These are phyloP conservation scores for Orbilia blumenaviensis DNA, from an alignment of 2,329 filamentous ascomycete genomes.

Conservation along the genomic window DNA sequence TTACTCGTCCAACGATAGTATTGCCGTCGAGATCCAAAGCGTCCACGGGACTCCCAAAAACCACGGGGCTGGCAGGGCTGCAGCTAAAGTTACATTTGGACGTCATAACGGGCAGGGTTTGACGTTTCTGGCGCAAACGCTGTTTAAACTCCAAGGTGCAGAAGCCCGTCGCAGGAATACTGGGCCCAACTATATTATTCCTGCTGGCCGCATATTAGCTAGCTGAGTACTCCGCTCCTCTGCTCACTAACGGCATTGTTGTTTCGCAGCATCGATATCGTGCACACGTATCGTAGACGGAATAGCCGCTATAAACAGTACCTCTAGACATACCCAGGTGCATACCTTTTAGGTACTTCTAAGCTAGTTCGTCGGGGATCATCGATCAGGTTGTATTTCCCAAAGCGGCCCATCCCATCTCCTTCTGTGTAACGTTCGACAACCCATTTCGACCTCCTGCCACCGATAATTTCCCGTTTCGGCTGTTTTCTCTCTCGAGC, in stretches of 20 bases:
- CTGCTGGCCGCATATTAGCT: neutral
- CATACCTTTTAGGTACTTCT: too few species aligned
- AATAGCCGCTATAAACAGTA: too few species aligned
- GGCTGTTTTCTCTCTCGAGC: neutral
- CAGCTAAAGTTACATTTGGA: conserved; percentile 8
- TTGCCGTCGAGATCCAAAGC: neutral
- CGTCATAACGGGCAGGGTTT: conserved; percentile 5
- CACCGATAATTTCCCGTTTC: conserved; percentile 29
- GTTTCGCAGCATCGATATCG: too few species aligned
- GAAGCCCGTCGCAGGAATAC: neutral
- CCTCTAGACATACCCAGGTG: too few species aligned
- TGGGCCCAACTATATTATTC: too few species aligned
- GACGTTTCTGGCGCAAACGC: neutral
- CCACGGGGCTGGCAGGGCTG: conserved; percentile 11
- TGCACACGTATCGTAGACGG: too few species aligned
- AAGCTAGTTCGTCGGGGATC: neutral
- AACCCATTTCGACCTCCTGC: neutral
- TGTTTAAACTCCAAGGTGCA: neutral
- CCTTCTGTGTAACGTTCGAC: conserved; percentile 30
- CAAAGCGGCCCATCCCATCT: neutral
- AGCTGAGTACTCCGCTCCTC: too few species aligned
- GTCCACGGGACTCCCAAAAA: conserved; percentile 7
- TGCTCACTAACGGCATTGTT: too few species aligned
- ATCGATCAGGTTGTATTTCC: neutral
- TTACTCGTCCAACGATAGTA: too few species aligned